These are phyloP conservation scores for Blastocystis hominis DNA, from an alignment of 352 stramenopile species.

Conservation along the genomic window DNA sequence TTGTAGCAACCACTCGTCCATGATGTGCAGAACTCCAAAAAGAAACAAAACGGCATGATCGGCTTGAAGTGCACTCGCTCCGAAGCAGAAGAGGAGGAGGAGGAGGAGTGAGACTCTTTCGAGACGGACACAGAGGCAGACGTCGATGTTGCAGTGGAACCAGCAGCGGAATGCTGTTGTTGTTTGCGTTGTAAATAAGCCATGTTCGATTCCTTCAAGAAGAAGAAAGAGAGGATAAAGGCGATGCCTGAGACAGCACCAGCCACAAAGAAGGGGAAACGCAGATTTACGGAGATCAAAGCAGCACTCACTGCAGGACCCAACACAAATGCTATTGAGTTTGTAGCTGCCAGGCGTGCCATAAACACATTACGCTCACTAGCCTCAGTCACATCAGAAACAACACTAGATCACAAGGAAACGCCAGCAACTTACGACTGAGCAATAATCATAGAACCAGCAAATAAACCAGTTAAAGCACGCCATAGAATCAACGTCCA, in stretches of 20 bases:
- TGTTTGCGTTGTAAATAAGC: background rate
- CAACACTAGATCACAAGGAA: background rate
- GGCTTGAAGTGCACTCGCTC: background rate
- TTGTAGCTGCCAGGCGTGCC: background rate
- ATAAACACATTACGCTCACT: background rate
- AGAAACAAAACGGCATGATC: background rate
- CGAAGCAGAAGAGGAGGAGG: no score
- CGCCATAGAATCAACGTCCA: slow-evolving; percentile 31
- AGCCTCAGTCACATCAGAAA: background rate
- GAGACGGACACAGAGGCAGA: background rate
- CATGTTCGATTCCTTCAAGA: background rate
- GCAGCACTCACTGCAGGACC: background rate
- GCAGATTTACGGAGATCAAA: background rate
- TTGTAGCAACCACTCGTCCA: background rate
- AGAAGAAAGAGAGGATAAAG: background rate
- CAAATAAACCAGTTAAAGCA: slow-evolving; percentile 42
- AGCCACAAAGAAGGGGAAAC: background rate
- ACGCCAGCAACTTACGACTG: background rate
- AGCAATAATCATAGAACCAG: slow-evolving; percentile 5
- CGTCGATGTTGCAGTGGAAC: no score
- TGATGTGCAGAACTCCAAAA: background rate
- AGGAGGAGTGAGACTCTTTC: background rate
- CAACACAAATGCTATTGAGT: background rate
- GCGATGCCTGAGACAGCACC: background rate
- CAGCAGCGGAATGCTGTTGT: background rate